Conservation (phyloP, 1,284 basidiomycete genomes). For the Ustilago sp. region DNA sequence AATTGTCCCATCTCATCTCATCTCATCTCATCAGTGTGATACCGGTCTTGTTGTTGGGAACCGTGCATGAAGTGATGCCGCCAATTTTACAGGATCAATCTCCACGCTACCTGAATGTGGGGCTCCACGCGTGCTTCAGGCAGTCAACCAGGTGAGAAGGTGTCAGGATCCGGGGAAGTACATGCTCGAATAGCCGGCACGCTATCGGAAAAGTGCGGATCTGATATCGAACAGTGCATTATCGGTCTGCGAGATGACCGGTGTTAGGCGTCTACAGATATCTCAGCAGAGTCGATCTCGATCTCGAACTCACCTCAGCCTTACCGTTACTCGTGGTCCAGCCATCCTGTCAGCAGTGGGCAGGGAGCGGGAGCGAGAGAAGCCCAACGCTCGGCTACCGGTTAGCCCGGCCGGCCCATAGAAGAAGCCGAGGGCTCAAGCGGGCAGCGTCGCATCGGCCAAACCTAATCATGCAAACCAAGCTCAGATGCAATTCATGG, state of each 20-base stretch:
- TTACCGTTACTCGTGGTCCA: constrained; percentile 7
- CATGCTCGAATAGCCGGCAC: neutral
- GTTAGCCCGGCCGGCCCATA: constrained; percentile 13
- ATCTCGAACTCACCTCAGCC: neutral
- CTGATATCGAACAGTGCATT: neutral
- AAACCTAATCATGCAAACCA: neutral
- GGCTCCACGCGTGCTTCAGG: constrained; percentile 1
- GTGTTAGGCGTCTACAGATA: neutral
- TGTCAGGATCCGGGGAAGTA: constrained; percentile 3
- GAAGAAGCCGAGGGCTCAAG: constrained; percentile 33
- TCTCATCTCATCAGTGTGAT: neutral
- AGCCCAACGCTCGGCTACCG: constrained; percentile 20
- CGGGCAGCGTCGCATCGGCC: neutral
- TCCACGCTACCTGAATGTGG: constrained; percentile 3
- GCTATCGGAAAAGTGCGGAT: constrained; percentile 2
- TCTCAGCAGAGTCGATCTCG: neutral
- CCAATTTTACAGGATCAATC: neutral
- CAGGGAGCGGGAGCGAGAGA: too few species aligned
- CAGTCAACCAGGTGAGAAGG: neutral
- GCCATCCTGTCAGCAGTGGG: neutral
- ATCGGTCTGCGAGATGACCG: neutral
- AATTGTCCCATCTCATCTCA: neutral
- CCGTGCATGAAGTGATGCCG: constrained; percentile 2
- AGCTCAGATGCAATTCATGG: constrained; percentile 5
- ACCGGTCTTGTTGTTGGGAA: neutral